These are phyloP conservation scores for Thermothielavioides terrestris DNA, from an alignment of 495 filamentous ascomycete species.

Conservation along the genomic window DNA sequence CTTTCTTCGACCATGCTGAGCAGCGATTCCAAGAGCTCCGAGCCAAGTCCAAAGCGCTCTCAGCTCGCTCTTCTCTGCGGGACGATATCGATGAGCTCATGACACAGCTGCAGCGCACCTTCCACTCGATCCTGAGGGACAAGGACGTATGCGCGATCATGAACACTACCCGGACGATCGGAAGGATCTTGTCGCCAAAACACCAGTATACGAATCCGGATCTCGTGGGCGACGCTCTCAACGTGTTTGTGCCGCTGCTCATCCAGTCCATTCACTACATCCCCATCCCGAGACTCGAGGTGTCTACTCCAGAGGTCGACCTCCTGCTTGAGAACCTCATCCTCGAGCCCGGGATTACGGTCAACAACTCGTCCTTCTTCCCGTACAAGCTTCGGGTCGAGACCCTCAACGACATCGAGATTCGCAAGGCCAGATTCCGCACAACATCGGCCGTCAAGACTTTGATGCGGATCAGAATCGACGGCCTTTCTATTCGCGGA, in stretches of 20 bases:
- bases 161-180: constrained; percentile 53
- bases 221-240: constrained; percentile 62
- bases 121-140: constrained; percentile 60
- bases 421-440: constrained; percentile 68
- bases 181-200: constrained; percentile 54
- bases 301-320: constrained; percentile 74
- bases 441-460: constrained; percentile 58
- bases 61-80: constrained; percentile 55
- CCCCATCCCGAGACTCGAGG: constrained; percentile 78
- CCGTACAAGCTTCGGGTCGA: constrained; percentile 74
- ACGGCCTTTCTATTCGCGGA: constrained; percentile 72
- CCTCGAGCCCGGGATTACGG: constrained; percentile 74
- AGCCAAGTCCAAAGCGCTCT: constrained; percentile 54
- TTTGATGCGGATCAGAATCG: constrained; percentile 63
- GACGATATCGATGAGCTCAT: constrained; percentile 68
- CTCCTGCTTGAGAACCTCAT: constrained; percentile 85
- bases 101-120: constrained; percentile 55
- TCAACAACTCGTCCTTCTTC: constrained; percentile 83
- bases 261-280: constrained; percentile 73
- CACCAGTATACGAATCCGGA: constrained; percentile 50
- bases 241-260: constrained; percentile 71
- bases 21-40: constrained; percentile 66
- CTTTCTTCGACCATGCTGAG: constrained; percentile 64
- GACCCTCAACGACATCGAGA: constrained; percentile 76
- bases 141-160: constrained; percentile 58